Percentiles rank a stretch among this genome's conserved stretches.
These are phyloP conservation scores for Ceratocystis harringtonii DNA, from an alignment of 2,329 filamentous ascomycete genomes.

Conservation along the genomic window DNA sequence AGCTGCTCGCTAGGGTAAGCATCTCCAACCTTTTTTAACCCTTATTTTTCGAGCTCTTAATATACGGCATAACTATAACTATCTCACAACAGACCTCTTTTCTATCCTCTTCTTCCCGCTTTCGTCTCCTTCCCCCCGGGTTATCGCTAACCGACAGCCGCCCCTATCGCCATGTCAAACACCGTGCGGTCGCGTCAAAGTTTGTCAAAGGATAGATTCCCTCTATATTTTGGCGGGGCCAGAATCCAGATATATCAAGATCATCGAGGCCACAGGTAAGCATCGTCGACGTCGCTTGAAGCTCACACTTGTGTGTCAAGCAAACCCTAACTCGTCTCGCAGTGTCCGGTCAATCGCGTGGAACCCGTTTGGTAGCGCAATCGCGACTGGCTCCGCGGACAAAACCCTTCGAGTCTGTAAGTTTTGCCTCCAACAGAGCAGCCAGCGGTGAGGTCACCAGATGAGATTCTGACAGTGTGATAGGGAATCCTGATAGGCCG, in stretches of 20 bases:
- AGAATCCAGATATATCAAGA: constrained; percentile 61
- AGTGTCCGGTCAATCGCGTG: constrained; percentile 71
- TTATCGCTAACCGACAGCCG: neutral
- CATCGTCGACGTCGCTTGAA: constrained; percentile 32
- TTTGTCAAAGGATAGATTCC: constrained; percentile 55
- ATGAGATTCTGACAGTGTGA: neutral
- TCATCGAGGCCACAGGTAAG: constrained; percentile 44
- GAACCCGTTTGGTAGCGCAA: constrained; percentile 70
- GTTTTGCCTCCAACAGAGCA: constrained; percentile 21
- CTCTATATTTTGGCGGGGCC: constrained; percentile 47
- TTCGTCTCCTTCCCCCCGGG: neutral
- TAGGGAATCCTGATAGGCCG: constrained; percentile 61
- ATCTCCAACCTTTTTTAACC: neutral
- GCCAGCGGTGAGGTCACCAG: no score
- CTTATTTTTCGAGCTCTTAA: neutral
- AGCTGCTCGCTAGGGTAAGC: neutral
- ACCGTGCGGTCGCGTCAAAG: constrained; percentile 27
- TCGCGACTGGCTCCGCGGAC: constrained; percentile 61
- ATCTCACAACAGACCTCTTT: neutral
- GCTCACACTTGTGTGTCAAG: constrained; percentile 37
- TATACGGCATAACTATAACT: neutral
- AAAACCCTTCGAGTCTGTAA: constrained; percentile 58
- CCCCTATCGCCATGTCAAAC: constrained; percentile 6
- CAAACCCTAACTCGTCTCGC: constrained; percentile 17
- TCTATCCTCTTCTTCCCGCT: neutral